Conservation (phyloP, 2,329 filamentous ascomycete genomes). For the Scorias spongiosa region DNA sequence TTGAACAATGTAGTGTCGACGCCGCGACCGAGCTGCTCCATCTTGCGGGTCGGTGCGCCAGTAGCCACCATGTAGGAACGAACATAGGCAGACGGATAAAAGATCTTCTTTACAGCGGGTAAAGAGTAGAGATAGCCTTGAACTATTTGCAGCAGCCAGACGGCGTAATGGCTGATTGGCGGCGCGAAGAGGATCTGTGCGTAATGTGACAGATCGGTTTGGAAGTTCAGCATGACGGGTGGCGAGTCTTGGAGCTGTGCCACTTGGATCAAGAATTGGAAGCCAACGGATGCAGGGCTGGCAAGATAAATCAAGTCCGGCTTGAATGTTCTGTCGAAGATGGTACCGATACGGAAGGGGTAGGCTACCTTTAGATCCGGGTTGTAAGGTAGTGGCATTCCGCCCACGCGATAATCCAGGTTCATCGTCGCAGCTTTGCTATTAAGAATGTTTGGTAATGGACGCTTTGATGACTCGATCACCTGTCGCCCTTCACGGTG, state of each 20-base stretch:
- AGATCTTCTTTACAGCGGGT: conserved; percentile 46
- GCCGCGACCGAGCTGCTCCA: conserved; percentile 47
- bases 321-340: conserved; percentile 47
- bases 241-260: conserved; percentile 42
- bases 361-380: conserved; percentile 56
- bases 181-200: conserved; percentile 53
- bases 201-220: conserved; percentile 56
- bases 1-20: conserved; percentile 50
- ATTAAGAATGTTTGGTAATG: conserved; percentile 13
- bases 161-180: conserved; percentile 45
- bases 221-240: conserved; percentile 52
- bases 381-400: conserved; percentile 55
- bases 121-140: conserved; percentile 54
- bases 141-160: conserved; percentile 45
- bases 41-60: conserved; percentile 39
- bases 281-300: conserved; percentile 53
- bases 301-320: conserved; percentile 57
- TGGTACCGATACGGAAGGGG: conserved; percentile 47
- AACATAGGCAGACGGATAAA: conserved; percentile 53
- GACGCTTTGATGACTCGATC: conserved; percentile 6
- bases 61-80: conserved; percentile 44
- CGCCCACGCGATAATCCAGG: conserved; percentile 44
- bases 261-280: conserved; percentile 55
- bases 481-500: conserved; percentile 8
- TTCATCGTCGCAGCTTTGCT: conserved; percentile 16